These are phyloP conservation scores for Wakefieldia striispora DNA, from an alignment of 768 basidiomycete species.

Conservation along the genomic window DNA sequence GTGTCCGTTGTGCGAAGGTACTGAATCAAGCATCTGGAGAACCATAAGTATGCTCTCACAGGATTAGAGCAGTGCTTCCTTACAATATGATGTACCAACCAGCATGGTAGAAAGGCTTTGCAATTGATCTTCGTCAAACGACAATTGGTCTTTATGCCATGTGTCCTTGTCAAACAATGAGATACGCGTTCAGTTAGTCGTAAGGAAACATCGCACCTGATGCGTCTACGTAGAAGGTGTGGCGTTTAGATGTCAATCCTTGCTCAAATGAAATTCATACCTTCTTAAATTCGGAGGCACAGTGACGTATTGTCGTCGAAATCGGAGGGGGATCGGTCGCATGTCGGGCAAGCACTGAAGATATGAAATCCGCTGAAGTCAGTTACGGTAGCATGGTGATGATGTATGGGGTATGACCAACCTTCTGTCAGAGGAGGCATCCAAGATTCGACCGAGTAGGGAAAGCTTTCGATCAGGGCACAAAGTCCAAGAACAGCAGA, in stretches of 20 bases:
- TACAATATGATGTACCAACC: conserved; percentile 87
- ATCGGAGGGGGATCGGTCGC: conserved; percentile 87
- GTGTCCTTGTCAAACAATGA: conserved; percentile 59
- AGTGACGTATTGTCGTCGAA: conserved; percentile 84
- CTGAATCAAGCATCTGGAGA: conserved; percentile 26
- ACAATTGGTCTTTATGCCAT: conserved; percentile 86
- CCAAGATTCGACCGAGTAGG: conserved; percentile 94
- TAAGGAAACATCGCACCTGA: conserved; percentile 41
- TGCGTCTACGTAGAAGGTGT: conserved; percentile 46
- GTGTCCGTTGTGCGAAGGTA: conserved; percentile 2
- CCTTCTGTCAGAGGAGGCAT: conserved; percentile 81
- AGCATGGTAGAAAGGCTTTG: conserved; percentile 86
- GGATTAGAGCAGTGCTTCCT: conserved; percentile 29
- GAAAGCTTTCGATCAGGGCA: conserved; percentile 90
- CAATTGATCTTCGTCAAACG: conserved; percentile 87
- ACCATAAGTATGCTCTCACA: conserved; percentile 12
- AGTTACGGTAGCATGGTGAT: neutral
- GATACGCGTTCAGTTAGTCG: conserved; percentile 2
- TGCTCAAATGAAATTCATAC: conserved; percentile 35
- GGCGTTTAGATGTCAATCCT: conserved; percentile 2
- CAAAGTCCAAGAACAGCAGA: conserved; percentile 93
- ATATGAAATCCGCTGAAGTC: neutral
- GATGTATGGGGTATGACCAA: conserved; percentile 26
- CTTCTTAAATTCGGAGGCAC: conserved; percentile 85
- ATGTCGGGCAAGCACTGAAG: conserved; percentile 68